Evolutionary conservation across 1,284 basidiomycete species (phyloP), one percentile per base, ranked within the genome.

Genomic region (Puccinia horiana): DNA sequence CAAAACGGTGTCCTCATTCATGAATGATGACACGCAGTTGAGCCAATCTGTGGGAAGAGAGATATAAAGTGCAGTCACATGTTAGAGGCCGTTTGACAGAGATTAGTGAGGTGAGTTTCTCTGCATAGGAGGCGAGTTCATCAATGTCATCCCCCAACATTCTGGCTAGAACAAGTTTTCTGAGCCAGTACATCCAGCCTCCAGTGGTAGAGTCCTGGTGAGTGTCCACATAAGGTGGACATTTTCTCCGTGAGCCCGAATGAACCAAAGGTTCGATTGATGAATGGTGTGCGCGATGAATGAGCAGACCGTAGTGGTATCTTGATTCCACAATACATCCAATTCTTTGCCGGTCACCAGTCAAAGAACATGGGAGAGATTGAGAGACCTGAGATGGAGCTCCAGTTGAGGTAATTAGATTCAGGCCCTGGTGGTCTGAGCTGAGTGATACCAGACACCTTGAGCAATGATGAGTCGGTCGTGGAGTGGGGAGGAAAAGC

Each of bases 361-460:
- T 2, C 49, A 16, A 9, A 73, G 44, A 49, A 49, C 29, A 26
- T 73, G 20, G 70, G 11, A 29, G 49, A 73, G 70, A 9, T 73
- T 73, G 3, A 67, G 14, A 3, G 35, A 67, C 2, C 5, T 5
- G 23, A 67, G 63, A 23, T 67, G 23, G 42, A n/a, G 6, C 49
- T 54, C 70, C 70, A 73, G 49, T 73, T 42, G 5, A 73, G 44
- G 26, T 73, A 73, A 23, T 73, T 73, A n/a, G 69, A 72, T 5
- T 42, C 32, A 4, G 37, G 3, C 6, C 37, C 69, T 14, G 69
- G 69, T 29, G 42, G 42, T 9, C 8, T 49, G 44, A 73, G 70
- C 12, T 47, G 44, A 26, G 23, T 11, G 18, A 73, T 73, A 12
- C 70, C 70, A 6, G 70, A 12, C 5, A 73, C 42, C 26, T 73